Conservation (phyloP, 768 basidiomycete species). For the Ramaria sp. region DNA sequence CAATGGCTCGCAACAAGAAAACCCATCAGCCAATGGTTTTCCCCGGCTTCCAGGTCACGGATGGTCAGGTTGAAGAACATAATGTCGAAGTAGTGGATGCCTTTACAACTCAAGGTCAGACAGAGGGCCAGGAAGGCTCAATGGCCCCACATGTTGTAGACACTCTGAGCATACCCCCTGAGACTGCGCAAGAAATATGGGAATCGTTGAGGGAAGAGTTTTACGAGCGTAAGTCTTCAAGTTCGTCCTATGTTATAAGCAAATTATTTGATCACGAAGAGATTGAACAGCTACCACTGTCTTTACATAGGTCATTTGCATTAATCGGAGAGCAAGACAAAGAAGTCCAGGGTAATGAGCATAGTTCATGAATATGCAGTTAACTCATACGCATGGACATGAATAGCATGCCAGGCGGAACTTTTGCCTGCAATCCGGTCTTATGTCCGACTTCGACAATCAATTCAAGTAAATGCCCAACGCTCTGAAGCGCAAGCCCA, state of each 20-base stretch:
- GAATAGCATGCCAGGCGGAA: slow-evolving; percentile 27
- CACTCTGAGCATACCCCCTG: slow-evolving; percentile 8
- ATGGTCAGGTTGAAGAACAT: no score
- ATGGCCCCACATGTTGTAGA: background rate
- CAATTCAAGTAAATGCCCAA: slow-evolving; percentile 1
- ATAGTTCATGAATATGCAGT: background rate
- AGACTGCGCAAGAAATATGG: slow-evolving; percentile 57
- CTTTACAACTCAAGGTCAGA: background rate
- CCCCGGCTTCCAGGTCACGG: background rate
- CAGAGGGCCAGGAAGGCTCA: background rate
- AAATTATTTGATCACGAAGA: slow-evolving; percentile 28
- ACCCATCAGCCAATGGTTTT: background rate
- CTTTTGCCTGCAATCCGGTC: slow-evolving; percentile 34
- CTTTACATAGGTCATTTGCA: slow-evolving; percentile 57
- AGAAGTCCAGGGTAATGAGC: slow-evolving; percentile 41
- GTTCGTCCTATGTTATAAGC: background rate
- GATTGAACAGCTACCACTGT: slow-evolving; percentile 68
- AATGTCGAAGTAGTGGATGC: no score
- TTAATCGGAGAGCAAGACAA: slow-evolving; percentile 66
- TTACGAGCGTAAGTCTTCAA: slow-evolving; percentile 49
- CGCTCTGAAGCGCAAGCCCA: background rate
- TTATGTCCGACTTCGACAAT: slow-evolving; percentile 33
- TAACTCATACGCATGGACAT: background rate
- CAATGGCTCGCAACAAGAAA: background rate
- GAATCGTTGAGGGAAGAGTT: slow-evolving; percentile 69